Percentiles rank a stretch among this genome's conserved stretches.
Evolutionary conservation across 441 rosid genomes (phyloP).

Genomic region (Gossypium davidsonii): DNA sequence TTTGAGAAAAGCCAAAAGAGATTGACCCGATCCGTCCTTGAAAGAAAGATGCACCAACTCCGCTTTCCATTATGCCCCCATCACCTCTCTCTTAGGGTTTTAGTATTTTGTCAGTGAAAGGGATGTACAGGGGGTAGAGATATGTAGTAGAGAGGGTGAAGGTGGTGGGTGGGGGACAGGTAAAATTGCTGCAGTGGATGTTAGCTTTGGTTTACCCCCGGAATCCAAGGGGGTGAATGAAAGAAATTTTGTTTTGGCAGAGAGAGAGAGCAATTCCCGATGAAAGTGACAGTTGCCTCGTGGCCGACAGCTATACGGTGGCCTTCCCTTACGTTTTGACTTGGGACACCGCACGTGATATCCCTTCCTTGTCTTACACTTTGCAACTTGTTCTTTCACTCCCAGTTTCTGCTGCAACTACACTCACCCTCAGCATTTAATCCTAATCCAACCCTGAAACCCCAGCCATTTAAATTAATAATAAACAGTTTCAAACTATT

Average conservation of each 20-base stretch:
- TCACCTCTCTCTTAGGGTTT: slow-evolving; percentile 1
- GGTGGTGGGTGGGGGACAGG: neutral
- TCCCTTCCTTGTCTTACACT: neutral
- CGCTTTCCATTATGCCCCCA: slow-evolving; percentile 6
- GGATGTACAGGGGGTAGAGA: no score
- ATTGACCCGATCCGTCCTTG: slow-evolving; percentile 9
- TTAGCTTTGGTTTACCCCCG: slow-evolving; percentile 23
- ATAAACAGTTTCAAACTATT: neutral
- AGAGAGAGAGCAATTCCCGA: slow-evolving; percentile 29
- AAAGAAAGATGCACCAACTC: slow-evolving; percentile 13
- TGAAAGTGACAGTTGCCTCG: slow-evolving; percentile 32
- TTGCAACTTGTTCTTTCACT: neutral
- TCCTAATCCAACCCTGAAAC: neutral
- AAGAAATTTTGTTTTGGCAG: neutral
- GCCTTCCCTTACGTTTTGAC: slow-evolving; percentile 21
- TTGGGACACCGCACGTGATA: slow-evolving; percentile 20
- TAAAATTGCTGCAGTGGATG: neutral
- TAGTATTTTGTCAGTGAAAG: no score
- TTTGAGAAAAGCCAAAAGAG: neutral
- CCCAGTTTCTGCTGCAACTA: neutral
- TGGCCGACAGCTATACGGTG: slow-evolving; percentile 35
- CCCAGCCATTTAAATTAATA: neutral
- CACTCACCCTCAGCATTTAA: neutral
- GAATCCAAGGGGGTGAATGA: slow-evolving; percentile 25
- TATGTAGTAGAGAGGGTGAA: neutral